Evolutionary conservation across 2,329 filamentous ascomycete species (phyloP).

Genomic region (Esteya vermicola): DNA sequence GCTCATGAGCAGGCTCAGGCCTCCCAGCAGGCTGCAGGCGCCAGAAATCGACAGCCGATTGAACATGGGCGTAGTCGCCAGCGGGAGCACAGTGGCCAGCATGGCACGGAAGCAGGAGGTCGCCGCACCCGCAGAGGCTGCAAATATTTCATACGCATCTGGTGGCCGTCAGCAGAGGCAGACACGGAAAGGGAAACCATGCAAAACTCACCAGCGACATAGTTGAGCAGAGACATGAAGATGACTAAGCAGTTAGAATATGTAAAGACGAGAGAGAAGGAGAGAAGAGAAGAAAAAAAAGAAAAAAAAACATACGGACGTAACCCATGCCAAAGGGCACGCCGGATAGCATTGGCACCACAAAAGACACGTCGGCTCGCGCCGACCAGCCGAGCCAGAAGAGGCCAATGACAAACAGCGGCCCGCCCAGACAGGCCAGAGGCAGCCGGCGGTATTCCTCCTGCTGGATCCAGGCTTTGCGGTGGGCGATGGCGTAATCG

Average conservation of each 20-base stretch:
- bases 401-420: constrained; percentile 40
- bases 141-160: constrained; percentile 54
- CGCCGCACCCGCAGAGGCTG: constrained; percentile 40
- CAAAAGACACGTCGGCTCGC: constrained; percentile 30
- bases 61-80: constrained; percentile 39
- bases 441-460: constrained; percentile 59
- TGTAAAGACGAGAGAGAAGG: too few species aligned
- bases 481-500: constrained; percentile 29
- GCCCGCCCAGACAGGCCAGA: constrained; percentile 55
- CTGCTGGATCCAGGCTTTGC: constrained; percentile 41
- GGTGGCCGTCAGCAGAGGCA: background rate
- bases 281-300: background rate
- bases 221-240: constrained; percentile 42
- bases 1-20: constrained; percentile 34
- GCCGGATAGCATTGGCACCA: constrained; percentile 44
- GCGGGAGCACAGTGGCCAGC: constrained; percentile 40
- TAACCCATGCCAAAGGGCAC: constrained; percentile 48
- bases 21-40: constrained; percentile 37
- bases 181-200: background rate
- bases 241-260: constrained; percentile 19
- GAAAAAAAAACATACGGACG: constrained; percentile 21
- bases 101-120: constrained; percentile 33
- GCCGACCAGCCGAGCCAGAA: constrained; percentile 52
- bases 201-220: constrained; percentile 1
- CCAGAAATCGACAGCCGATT: constrained; percentile 28